Evolutionary conservation across 139 green algal genomes (phyloP).

Genomic region (Mesotaenium endlicherianum): DNA sequence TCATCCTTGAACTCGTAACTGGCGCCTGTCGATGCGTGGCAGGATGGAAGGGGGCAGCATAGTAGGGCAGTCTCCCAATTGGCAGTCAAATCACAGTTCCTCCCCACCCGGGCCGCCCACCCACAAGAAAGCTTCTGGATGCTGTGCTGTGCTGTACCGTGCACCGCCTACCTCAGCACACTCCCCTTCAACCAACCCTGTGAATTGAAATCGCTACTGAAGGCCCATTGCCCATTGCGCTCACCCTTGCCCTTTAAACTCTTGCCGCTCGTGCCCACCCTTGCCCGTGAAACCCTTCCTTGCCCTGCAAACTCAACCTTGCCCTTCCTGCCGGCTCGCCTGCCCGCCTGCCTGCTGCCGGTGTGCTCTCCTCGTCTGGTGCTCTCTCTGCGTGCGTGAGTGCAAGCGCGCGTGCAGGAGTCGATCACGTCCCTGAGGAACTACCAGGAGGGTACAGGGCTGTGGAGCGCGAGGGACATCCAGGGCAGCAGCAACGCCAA

Average conservation of each 20-base stretch:
- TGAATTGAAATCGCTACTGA: too few species aligned
- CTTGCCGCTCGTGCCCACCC: neutral
- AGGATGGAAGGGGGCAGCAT: too few species aligned
- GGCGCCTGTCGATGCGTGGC: too few species aligned
- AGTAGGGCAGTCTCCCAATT: too few species aligned
- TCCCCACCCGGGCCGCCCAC: too few species aligned
- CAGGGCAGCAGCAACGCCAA: neutral
- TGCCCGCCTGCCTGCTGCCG: neutral
- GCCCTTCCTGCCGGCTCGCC: neutral
- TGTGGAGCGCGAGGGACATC: slow-evolving; percentile 22
- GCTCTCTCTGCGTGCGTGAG: neutral
- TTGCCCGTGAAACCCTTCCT: neutral
- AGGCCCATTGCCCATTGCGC: neutral
- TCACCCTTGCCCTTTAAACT: neutral
- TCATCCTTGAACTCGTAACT: too few species aligned
- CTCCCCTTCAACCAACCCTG: too few species aligned
- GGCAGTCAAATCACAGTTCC: too few species aligned
- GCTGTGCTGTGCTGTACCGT: too few species aligned
- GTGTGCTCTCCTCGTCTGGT: neutral
- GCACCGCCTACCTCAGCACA: too few species aligned
- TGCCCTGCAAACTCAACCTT: neutral
- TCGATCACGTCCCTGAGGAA: slow-evolving; percentile 30
- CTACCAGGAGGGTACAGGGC: slow-evolving; percentile 16
- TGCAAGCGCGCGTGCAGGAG: slow-evolving; percentile 1
- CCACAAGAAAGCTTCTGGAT: too few species aligned